Conservation (phyloP, 768 basidiomycete genomes). For the Suillus spraguei region DNA sequence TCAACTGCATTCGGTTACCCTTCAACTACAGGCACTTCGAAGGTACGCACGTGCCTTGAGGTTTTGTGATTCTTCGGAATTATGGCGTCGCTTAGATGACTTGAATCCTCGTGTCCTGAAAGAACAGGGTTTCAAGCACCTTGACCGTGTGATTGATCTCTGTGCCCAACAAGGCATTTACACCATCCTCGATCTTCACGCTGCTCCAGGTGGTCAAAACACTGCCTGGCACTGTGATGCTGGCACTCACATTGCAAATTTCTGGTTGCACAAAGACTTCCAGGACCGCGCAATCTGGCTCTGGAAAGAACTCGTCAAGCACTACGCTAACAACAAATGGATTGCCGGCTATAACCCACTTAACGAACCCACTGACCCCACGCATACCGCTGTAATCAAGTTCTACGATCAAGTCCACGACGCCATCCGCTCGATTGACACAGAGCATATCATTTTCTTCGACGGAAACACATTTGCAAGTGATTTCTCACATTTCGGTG, state of each 20-base stretch:
- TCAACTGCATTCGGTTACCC: conserved; percentile 79
- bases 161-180: conserved; percentile 77
- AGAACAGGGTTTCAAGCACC: conserved; percentile 74
- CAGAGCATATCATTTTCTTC: conserved; percentile 73
- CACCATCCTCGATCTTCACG: conserved; percentile 82
- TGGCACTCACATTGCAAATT: conserved; percentile 68
- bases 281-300: conserved; percentile 79
- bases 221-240: conserved; percentile 82
- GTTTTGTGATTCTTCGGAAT: neutral
- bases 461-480: conserved; percentile 86
- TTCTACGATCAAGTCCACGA: conserved; percentile 72
- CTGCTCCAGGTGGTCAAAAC: conserved; percentile 75
- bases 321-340: conserved; percentile 80
- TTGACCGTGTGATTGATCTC: conserved; percentile 76
- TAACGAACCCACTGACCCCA: conserved; percentile 78
- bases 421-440: conserved; percentile 72
- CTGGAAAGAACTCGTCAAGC: conserved; percentile 74
- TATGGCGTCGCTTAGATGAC: conserved; percentile 49
- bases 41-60: conserved; percentile 20
- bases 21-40: conserved; percentile 80
- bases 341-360: conserved; percentile 86
- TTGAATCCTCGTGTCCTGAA: conserved; percentile 80
- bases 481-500: conserved; percentile 74
- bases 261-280: conserved; percentile 87
- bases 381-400: conserved; percentile 60